A percentile compares a stretch with the other conserved stretches of the same genome.
Conservation (phyloP, 73 alveolate genomes). For the Tetrahymena malaccensis region DNA sequence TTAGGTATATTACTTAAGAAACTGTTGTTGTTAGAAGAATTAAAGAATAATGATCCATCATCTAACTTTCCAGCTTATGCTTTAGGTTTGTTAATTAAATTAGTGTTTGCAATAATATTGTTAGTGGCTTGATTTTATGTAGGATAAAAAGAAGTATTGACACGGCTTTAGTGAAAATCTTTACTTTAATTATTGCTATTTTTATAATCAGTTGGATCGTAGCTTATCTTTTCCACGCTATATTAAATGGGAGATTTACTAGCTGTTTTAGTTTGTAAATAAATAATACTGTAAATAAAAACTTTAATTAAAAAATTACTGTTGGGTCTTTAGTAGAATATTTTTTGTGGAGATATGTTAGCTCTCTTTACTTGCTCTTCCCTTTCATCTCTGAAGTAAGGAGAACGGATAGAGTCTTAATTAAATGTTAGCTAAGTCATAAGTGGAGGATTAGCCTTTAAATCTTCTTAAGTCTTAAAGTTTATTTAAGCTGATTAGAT, state of each 20-base stretch:
- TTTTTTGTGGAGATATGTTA: neutral
- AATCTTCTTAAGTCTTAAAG: neutral
- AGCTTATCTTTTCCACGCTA: neutral
- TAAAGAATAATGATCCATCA: neutral
- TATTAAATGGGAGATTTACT: neutral
- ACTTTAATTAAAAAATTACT: too few species aligned
- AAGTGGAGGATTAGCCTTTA: neutral
- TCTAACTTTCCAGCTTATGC: neutral
- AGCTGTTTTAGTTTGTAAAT: neutral
- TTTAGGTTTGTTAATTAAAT: too few species aligned
- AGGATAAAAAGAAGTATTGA: neutral
- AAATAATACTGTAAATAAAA: neutral
- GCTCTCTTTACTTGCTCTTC: neutral
- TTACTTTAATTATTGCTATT: neutral
- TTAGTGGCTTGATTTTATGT: neutral
- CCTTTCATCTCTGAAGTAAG: neutral
- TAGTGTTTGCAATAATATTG: too few species aligned
- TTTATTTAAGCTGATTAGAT: neutral
- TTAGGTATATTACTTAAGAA: neutral
- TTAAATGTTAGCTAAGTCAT: neutral
- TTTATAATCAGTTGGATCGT: neutral
- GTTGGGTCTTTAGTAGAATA: neutral
- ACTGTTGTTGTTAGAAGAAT: neutral
- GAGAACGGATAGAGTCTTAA: neutral
- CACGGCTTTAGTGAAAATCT: neutral